phyloP scores from a whole-genome alignment of 202 grass and related monocot species.

The Digitaria exilis region DNA sequence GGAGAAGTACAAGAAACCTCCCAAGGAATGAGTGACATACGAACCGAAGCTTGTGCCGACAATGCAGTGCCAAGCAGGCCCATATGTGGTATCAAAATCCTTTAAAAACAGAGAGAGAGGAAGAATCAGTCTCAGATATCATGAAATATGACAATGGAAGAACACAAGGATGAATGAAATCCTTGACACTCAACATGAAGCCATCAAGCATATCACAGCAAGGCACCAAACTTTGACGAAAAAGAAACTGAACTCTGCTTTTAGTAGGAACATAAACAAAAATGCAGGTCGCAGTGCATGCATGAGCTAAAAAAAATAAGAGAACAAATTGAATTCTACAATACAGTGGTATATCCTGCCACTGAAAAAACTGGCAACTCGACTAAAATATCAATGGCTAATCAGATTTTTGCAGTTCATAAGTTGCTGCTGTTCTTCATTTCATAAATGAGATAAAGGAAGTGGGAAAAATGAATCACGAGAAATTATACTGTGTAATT shows the following conservation, averaged over 20 bases:
- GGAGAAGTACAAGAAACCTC: conserved; percentile 94
- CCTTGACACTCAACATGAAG: background rate
- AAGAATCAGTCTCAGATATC: background rate
- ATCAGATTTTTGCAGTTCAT: background rate
- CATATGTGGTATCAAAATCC: conserved; percentile 85
- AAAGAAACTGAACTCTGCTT: background rate
- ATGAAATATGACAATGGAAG: background rate
- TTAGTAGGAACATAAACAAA: background rate
- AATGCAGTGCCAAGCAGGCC: conserved; percentile 98
- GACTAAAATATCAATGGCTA: background rate
- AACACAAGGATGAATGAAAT: background rate
- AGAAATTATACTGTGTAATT: background rate
- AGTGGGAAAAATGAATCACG: background rate
- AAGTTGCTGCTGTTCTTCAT: background rate
- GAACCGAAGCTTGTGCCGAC: conserved; percentile 94
- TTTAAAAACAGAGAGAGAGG: conserved; percentile 25
- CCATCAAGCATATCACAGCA: background rate
- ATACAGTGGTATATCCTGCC: background rate
- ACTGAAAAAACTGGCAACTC: background rate
- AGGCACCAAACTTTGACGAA: background rate
- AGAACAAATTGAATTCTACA: background rate
- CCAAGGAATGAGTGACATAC: conserved; percentile 86
- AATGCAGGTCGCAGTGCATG: background rate
- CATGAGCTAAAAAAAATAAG: background rate
- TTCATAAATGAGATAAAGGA: background rate